Evolutionary conservation across 2,329 filamentous ascomycete species (phyloP).

Genomic region (Trichoderma polysporum): DNA sequence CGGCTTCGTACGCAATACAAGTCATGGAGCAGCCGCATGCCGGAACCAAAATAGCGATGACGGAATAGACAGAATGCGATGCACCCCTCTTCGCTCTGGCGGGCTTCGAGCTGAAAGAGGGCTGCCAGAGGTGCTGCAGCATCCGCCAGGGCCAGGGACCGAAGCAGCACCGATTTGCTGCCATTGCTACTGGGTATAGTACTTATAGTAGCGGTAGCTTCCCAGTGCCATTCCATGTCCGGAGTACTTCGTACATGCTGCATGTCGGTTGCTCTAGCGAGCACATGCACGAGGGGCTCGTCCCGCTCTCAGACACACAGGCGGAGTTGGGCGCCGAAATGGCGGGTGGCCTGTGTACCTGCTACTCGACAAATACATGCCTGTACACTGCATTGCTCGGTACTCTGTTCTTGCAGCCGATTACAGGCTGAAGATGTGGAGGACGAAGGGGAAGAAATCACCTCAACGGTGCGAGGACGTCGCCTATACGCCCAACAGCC

Average conservation of each 20-base stretch:
- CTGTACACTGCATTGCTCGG: neutral
- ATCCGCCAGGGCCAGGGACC: neutral
- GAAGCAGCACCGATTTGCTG: neutral
- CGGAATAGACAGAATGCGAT: neutral
- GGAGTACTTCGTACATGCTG: neutral
- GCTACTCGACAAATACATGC: neutral
- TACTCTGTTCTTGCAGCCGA: neutral
- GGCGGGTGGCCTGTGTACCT: neutral
- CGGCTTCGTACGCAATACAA: neutral
- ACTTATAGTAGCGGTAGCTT: too few species aligned
- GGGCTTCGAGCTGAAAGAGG: neutral
- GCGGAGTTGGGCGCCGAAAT: neutral
- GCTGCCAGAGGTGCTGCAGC: neutral
- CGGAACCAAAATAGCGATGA: neutral
- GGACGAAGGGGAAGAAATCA: neutral
- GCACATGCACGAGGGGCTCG: constrained; percentile 11
- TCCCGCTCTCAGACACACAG: constrained; percentile 11
- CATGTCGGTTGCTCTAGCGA: neutral
- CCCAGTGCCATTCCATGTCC: too few species aligned
- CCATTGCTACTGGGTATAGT: neutral
- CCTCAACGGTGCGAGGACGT: neutral
- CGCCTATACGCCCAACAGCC: neutral
- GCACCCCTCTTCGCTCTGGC: neutral
- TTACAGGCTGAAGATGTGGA: neutral
- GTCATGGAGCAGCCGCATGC: neutral